Evolutionary conservation across 352 stramenopile species (phyloP).

Genomic region (Phytopythium litorale): DNA sequence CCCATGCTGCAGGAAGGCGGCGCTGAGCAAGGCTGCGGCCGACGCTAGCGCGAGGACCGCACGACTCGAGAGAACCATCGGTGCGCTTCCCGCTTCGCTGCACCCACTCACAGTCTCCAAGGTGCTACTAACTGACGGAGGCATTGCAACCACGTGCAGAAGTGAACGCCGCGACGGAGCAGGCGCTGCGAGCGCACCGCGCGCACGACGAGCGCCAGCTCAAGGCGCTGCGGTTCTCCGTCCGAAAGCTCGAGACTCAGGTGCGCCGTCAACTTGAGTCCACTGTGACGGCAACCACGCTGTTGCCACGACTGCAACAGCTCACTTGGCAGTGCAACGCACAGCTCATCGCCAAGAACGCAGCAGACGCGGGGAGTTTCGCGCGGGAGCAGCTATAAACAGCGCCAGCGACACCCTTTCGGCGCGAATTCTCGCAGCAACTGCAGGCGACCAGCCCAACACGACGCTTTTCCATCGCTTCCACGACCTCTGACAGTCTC

Average conservation of each 20-base stretch:
- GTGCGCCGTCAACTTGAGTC: slow-evolving; percentile 6
- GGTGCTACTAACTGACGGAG: neutral
- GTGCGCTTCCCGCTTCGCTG: neutral
- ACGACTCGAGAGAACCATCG: neutral
- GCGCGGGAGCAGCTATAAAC: neutral
- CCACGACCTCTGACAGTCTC: neutral
- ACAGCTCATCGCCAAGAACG: neutral
- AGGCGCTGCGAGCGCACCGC: slow-evolving; percentile 2
- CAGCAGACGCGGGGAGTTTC: neutral
- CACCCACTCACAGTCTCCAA: neutral
- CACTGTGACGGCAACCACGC: slow-evolving; percentile 4
- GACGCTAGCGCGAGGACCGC: neutral
- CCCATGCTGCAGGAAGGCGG: neutral
- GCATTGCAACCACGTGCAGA: neutral
- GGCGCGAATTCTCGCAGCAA: neutral
- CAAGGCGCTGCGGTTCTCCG: slow-evolving; percentile 19
- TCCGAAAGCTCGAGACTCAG: slow-evolving; percentile 13
- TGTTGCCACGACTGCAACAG: neutral
- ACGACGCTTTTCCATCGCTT: neutral
- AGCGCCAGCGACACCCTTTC: slow-evolving; percentile 1
- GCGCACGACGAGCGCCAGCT: slow-evolving; percentile 21
- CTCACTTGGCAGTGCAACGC: neutral
- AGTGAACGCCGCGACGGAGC: neutral
- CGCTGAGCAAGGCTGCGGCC: neutral
- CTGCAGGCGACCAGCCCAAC: neutral